These are phyloP conservation scores for Mucor sp. DNA, from an alignment of 371 early-diverging fungal species.

Conservation along the genomic window DNA sequence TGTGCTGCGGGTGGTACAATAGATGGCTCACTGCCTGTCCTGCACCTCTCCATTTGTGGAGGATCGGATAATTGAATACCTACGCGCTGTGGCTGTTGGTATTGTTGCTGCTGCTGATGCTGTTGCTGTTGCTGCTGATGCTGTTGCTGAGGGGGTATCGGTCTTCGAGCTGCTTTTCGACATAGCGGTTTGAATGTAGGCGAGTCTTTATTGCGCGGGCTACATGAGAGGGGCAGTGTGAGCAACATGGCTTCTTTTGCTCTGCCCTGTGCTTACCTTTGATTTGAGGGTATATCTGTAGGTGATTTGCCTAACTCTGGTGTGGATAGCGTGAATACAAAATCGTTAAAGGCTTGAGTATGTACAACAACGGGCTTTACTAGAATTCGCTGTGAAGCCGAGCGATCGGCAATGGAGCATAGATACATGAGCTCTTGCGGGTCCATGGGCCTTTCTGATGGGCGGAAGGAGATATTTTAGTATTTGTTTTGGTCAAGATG, in stretches of 20 bases:
- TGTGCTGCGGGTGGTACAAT: background rate
- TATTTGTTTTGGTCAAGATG: slow-evolving; percentile 5
- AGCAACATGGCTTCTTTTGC: background rate
- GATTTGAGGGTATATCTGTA: slow-evolving; percentile 10
- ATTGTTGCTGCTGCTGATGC: background rate
- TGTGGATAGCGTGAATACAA: slow-evolving; percentile 26
- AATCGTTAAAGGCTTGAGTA: background rate
- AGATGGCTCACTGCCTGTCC: background rate
- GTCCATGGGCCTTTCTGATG: slow-evolving; percentile 29
- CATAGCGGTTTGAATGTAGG: slow-evolving; percentile 23
- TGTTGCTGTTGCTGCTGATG: background rate
- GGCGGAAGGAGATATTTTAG: background rate
- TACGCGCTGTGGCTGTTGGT: slow-evolving; percentile 6
- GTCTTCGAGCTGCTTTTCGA: slow-evolving; percentile 25
- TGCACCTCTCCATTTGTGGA: slow-evolving; percentile 7
- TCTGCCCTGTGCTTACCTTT: background rate
- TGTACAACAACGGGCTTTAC: slow-evolving; percentile 20
- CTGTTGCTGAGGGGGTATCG: background rate
- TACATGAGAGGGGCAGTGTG: background rate
- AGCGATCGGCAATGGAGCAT: slow-evolving; percentile 45
- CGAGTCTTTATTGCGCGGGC: slow-evolving; percentile 12
- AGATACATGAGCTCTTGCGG: slow-evolving; percentile 37
- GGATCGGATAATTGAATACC: slow-evolving; percentile 44
- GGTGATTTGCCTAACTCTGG: slow-evolving; percentile 51
- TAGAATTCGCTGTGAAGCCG: slow-evolving; percentile 45